Evolutionary conservation across 2,329 filamentous ascomycete genomes (phyloP).

Genomic region (Cladorrhinum sp.): DNA sequence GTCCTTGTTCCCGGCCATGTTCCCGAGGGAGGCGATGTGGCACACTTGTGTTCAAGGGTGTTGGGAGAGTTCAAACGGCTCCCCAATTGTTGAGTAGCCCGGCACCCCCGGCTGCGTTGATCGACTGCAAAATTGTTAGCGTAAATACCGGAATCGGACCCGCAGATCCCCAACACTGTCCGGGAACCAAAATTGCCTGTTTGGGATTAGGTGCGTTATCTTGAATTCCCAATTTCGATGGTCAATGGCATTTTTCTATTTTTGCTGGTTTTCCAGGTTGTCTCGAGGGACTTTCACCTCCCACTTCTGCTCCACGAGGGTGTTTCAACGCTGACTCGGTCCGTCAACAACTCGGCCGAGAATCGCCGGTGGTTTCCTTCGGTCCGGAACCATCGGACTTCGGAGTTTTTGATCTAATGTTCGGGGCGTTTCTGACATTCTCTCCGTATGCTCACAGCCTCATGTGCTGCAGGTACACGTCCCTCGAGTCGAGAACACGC

Average conservation of each 20-base stretch:
- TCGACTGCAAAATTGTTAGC: slow-evolving; percentile 16
- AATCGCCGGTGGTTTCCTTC: not conserved
- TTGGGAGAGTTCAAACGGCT: slow-evolving; percentile 5
- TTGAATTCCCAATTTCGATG: no score
- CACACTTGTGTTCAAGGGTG: not conserved
- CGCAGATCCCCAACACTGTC: slow-evolving; percentile 47
- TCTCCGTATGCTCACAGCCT: not conserved
- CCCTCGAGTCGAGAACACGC: no score
- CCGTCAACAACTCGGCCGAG: not conserved
- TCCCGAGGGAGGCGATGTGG: not conserved
- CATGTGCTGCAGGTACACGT: not conserved
- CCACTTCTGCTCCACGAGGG: slow-evolving; percentile 1
- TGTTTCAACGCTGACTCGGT: slow-evolving; percentile 8
- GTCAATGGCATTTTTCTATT: not conserved
- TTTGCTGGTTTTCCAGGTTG: no score
- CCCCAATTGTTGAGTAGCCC: slow-evolving; percentile 28
- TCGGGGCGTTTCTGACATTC: not conserved
- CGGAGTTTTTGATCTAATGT: not conserved
- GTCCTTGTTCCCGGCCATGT: slow-evolving; percentile 1
- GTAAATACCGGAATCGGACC: slow-evolving; percentile 26
- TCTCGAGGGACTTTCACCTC: not conserved
- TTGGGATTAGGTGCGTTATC: slow-evolving; percentile 12
- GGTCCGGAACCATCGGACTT: not conserved
- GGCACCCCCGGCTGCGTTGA: slow-evolving; percentile 17
- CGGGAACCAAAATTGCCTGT: slow-evolving; percentile 24